These are phyloP conservation scores for Penicillium sp. DNA, from an alignment of 2,329 filamentous ascomycete genomes.

Conservation along the genomic window DNA sequence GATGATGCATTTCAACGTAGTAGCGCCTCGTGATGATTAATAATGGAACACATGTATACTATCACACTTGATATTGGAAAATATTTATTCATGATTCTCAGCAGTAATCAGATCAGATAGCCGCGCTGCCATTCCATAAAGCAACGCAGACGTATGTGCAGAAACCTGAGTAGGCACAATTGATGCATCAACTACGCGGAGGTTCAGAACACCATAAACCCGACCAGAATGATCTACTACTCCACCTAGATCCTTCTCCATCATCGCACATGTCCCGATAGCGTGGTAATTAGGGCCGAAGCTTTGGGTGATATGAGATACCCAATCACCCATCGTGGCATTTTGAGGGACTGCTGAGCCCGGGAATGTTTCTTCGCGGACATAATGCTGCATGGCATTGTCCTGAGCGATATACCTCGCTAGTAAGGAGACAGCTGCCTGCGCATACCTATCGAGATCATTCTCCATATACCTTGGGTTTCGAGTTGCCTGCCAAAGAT, in stretches of 20 bases:
- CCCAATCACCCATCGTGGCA: not conserved
- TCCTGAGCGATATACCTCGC: not conserved
- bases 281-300: not conserved
- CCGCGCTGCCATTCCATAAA: not conserved
- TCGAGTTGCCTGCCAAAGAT: not conserved
- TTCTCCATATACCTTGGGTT: constrained; percentile 1
- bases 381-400: not conserved
- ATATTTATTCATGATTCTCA: not conserved
- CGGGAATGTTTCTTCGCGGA: not conserved
- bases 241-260: not conserved
- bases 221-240: not conserved
- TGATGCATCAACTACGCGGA: not conserved
- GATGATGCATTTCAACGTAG: too few species aligned
- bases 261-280: not conserved
- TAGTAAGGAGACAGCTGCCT: not conserved
- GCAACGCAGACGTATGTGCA: not conserved
- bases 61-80: not conserved
- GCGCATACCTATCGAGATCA: not conserved
- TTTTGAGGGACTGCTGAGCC: not conserved
- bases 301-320: not conserved
- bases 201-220: not conserved
- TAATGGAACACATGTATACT: not conserved
- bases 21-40: too few species aligned
- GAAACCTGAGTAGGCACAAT: constrained; percentile 1
- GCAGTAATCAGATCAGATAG: not conserved